Base-by-base conservation (phyloP, 768 basidiomycete genomes). In the Fomitopsis serialis region DNA sequence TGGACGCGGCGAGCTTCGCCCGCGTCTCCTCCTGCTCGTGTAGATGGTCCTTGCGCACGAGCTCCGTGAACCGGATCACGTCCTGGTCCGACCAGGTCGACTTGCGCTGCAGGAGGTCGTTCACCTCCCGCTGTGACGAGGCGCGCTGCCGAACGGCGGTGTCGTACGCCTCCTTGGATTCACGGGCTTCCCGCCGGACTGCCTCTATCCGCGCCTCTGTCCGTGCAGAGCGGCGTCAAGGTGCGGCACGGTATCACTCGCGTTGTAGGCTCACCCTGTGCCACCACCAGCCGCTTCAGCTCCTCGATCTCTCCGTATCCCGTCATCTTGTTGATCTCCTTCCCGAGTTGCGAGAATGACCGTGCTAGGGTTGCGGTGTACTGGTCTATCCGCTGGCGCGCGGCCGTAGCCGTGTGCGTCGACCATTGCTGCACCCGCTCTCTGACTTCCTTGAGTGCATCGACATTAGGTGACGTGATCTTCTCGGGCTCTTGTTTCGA, bases 91-190 rank as follows among this genome's bases (percentile, higher is more conserved):
- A 84, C 97, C 97, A 99, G n/a, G 69, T 74, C 1, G 87, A 87
- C 73, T 98, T 98, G 54, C 97, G 91, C 67, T 93, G 89, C 15
- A 98, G 74, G 2, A 99, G 81, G 65, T 95, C 90, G 70, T 98
- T 98, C 49, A 97, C 92, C 68, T 96, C 89, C n/a, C 90, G 83
- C 67, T 99, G 96, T 3, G 92, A 92, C 42, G 84, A 77, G 9
- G 92, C 85, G 5, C 95, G 87, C 60, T 82, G 75, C 11, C 78
- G 65, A n/a, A 95, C 89, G 0, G 94, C 90, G 52, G 77, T 70
- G 53, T 91, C 89, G 62, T 95, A 86, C 4, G 81, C 78, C 7
- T 67, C 63, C 71, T 98, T 98, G 5, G 92, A 86, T 32, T 75
- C 68, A 37, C 81, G 76, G 0, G 94, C 85, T 5, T 80, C 81